Evolutionary conservation across 768 basidiomycete species (phyloP).

Genomic region (Tricholoma sp.): DNA sequence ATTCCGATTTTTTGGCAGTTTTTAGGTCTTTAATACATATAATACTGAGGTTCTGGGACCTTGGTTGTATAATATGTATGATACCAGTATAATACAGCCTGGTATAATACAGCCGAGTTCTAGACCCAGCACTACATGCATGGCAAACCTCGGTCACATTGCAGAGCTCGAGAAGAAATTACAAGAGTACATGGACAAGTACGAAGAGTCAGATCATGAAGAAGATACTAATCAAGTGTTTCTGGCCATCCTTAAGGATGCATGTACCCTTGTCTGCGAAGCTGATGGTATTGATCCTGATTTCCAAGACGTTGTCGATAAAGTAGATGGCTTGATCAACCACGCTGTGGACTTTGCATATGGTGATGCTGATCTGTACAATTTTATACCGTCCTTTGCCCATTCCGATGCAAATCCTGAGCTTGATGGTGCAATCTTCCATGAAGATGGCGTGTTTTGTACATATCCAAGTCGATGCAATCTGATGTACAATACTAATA

Average conservation of each 20-base stretch:
- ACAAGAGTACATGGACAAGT: background rate
- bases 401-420: slow-evolving; percentile 5
- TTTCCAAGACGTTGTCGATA: background rate
- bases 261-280: background rate
- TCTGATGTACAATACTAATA: background rate
- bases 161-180: background rate
- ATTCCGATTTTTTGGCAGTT: too few relatives aligned
- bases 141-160: background rate
- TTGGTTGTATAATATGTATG: too few relatives aligned
- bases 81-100: too few relatives aligned
- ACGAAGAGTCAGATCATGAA: background rate
- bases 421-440: background rate
- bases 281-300: background rate
- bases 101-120: too few relatives aligned
- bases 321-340: slow-evolving; percentile 3
- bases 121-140: background rate
- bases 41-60: too few relatives aligned
- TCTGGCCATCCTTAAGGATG: background rate
- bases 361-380: background rate
- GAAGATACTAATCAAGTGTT: background rate
- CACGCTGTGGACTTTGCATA: background rate
- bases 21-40: too few relatives aligned
- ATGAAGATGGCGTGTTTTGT: slow-evolving; percentile 1
- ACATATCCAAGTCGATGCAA: background rate
- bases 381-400: slow-evolving; percentile 2